Evolutionary conservation across 352 stramenopile genomes (phyloP).

Genomic region (Globisporangium splendens): DNA sequence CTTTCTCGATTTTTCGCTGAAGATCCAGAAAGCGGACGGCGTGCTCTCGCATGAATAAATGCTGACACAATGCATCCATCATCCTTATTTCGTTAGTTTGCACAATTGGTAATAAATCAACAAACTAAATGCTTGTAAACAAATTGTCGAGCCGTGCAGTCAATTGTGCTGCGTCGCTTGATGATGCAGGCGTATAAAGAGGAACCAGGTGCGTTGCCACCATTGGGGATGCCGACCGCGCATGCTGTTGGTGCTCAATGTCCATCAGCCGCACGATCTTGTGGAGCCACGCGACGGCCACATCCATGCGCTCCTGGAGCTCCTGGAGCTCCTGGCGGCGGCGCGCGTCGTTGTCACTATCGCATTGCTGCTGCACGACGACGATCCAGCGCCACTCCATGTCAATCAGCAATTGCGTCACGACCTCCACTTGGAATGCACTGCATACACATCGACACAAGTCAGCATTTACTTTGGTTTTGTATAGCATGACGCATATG

Average conservation of each 20-base stretch:
- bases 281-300: conserved; percentile 32
- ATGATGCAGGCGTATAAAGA: too few relatives aligned
- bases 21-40: conserved; percentile 90
- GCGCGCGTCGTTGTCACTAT: neutral
- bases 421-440: conserved; percentile 49
- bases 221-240: neutral
- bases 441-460: conserved; percentile 12
- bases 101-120: too few relatives aligned
- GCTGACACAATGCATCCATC: too few relatives aligned
- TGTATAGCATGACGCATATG: too few relatives aligned
- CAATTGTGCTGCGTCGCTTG: neutral
- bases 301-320: conserved; percentile 10
- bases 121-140: too few relatives aligned
- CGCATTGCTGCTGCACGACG: neutral
- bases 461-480: neutral
- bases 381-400: conserved; percentile 41
- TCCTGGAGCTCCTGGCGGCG: conserved; percentile 2
- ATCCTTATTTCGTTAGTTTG: too few relatives aligned
- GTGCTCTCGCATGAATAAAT: conserved; percentile 21
- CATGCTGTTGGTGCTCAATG: conserved; percentile 24
- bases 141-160: too few relatives aligned
- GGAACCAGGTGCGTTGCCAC: neutral
- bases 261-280: conserved; percentile 61
- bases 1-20: conserved; percentile 97
- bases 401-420: conserved; percentile 42